These are phyloP conservation scores for Parascedosporium putredinis DNA, from an alignment of 2,329 filamentous ascomycete species.

Conservation along the genomic window DNA sequence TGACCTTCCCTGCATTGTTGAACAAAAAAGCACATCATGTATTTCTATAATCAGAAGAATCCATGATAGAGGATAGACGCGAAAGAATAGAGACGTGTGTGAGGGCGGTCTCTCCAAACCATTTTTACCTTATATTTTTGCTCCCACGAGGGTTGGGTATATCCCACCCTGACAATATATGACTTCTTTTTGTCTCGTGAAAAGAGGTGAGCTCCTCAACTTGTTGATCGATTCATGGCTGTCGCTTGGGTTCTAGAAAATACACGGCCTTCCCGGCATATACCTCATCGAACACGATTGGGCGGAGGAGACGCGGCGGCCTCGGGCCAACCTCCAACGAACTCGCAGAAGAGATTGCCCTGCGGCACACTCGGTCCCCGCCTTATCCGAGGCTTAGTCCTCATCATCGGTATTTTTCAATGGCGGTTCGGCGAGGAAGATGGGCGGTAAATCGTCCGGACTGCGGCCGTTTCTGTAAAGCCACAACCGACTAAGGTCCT, in stretches of 20 bases:
- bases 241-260: neutral
- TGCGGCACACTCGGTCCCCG: no score
- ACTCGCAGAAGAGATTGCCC: no score
- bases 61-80: conserved; percentile 10
- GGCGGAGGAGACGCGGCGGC: no score
- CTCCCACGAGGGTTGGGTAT: conserved; percentile 4
- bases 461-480: conserved; percentile 49
- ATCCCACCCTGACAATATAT: neutral
- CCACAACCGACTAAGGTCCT: conserved; percentile 52
- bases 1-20: conserved; percentile 7
- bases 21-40: conserved; percentile 6
- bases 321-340: no score
- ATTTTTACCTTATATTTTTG: conserved; percentile 9
- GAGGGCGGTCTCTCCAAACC: conserved; percentile 3
- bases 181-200: conserved; percentile 5
- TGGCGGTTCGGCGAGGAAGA: conserved; percentile 21
- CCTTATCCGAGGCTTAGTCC: neutral
- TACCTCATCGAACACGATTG: no score
- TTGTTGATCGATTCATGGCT: neutral
- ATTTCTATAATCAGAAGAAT: conserved; percentile 10
- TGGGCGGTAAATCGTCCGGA: conserved; percentile 32
- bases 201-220: conserved; percentile 3
- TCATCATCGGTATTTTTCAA: neutral
- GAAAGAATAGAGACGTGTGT: conserved; percentile 9
- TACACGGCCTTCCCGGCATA: no score